These are phyloP conservation scores for Boletus coccyginus DNA, from an alignment of 768 basidiomycete genomes.

Conservation along the genomic window DNA sequence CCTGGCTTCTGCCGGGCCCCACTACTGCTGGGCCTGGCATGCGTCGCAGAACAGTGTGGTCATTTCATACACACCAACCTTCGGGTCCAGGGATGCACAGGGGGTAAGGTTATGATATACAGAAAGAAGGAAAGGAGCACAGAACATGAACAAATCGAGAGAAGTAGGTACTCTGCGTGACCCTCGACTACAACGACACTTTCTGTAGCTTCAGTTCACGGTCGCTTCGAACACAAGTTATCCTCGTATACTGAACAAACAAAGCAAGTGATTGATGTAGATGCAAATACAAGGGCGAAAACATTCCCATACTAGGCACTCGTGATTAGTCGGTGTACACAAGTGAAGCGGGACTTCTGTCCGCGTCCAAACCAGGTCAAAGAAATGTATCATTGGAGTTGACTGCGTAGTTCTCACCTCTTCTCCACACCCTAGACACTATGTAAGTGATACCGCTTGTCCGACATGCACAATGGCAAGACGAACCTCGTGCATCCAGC, in stretches of 20 bases:
- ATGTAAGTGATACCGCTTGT: not conserved
- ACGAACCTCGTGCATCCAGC: conserved; percentile 33
- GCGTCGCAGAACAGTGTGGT: too few relatives aligned
- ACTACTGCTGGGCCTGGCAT: too few relatives aligned
- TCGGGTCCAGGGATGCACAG: too few relatives aligned
- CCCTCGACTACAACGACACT: not conserved
- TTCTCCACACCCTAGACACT: conserved; percentile 6
- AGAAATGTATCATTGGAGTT: not conserved
- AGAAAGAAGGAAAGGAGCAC: not conserved
- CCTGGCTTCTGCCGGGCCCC: too few relatives aligned
- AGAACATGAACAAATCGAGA: too few relatives aligned
- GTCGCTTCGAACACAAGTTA: not conserved
- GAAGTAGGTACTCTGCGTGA: too few relatives aligned
- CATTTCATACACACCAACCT: too few relatives aligned
- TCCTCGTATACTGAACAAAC: conserved; percentile 19
- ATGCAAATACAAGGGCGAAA: not conserved
- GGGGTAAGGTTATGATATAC: not conserved
- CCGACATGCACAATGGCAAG: not conserved
- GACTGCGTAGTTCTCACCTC: not conserved
- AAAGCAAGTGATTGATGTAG: not conserved
- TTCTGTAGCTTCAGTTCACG: not conserved
- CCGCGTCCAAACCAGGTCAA: not conserved
- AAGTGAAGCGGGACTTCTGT: conserved; percentile 4
- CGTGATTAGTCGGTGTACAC: not conserved
- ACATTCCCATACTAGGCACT: too few relatives aligned